Percentiles rank a stretch among this genome's conserved stretches.
phyloP scores from a whole-genome alignment of 129 eudicot genomes.

The Flaveria brownii region DNA sequence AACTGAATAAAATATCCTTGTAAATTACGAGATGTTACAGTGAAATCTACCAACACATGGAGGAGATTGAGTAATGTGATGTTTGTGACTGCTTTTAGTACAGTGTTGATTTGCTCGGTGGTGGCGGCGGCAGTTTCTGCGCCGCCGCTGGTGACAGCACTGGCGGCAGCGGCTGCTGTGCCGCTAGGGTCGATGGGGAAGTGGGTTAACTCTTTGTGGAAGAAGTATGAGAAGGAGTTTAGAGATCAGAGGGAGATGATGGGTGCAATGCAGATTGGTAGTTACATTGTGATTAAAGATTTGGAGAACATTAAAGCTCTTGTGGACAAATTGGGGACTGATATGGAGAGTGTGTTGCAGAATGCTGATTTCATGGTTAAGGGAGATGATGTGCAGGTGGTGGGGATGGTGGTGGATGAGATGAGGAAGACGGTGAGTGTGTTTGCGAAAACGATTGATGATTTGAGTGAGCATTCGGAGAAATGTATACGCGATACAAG shows the following conservation, averaged over 20 bases:
- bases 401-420: constrained; percentile 61
- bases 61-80: constrained; percentile 58
- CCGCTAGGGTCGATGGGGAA: constrained; percentile 82
- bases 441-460: constrained; percentile 57
- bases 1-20: no score
- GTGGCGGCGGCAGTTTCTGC: constrained; percentile 79
- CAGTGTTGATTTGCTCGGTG: constrained; percentile 69
- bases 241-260: constrained; percentile 53
- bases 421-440: constrained; percentile 49
- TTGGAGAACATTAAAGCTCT: constrained; percentile 56
- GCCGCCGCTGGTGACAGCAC: constrained; percentile 65
- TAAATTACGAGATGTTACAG: no score
- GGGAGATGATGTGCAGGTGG: constrained; percentile 50
- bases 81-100: constrained; percentile 55
- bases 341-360: constrained; percentile 53
- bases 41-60: constrained; percentile 54
- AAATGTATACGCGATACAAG: constrained; percentile 60
- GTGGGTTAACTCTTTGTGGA: constrained; percentile 72
- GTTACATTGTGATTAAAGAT: constrained; percentile 54
- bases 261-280: constrained; percentile 59
- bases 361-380: constrained; percentile 57
- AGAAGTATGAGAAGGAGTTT: constrained; percentile 50
- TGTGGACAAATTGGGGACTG: constrained; percentile 53
- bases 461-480: constrained; percentile 58
- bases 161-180: constrained; percentile 77